Percentiles rank a stretch among this genome's conserved stretches.
Evolutionary conservation across 805 yeast species (phyloP).

Genomic region (Pichia paraexigua): DNA sequence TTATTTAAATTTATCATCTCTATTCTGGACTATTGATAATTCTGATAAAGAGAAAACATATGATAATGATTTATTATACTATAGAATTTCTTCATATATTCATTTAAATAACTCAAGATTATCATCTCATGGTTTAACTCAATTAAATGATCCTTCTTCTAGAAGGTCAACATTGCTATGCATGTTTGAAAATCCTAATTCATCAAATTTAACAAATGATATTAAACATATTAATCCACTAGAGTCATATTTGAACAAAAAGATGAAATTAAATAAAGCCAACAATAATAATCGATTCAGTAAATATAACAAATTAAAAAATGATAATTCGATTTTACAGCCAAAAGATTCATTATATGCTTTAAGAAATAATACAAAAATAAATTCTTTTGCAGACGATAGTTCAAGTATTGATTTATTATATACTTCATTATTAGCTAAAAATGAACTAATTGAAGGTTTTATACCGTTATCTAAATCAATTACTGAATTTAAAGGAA

Average conservation of each 20-base stretch:
- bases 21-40: slow-evolving; percentile 26
- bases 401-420: slow-evolving; percentile 18
- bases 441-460: slow-evolving; percentile 27
- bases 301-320: neutral
- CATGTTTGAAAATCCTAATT: slow-evolving; percentile 23
- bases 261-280: slow-evolving; percentile 6
- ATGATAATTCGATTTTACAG: slow-evolving; percentile 21
- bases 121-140: slow-evolving; percentile 31
- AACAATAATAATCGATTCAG: neutral
- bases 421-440: slow-evolving; percentile 19
- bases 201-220: slow-evolving; percentile 16
- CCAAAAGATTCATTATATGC: slow-evolving; percentile 31
- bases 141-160: slow-evolving; percentile 31
- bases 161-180: slow-evolving; percentile 35
- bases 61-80: slow-evolving; percentile 15
- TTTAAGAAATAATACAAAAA: slow-evolving; percentile 10
- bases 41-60: neutral
- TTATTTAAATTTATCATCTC: slow-evolving; percentile 24
- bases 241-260: slow-evolving; percentile 1
- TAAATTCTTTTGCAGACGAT: neutral
- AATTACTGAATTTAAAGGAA: slow-evolving; percentile 11
- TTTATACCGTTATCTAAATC: slow-evolving; percentile 18
- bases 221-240: neutral
- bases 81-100: slow-evolving; percentile 21
- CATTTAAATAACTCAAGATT: slow-evolving; percentile 27